phyloP scores from a whole-genome alignment of 78 protist species.

The Creolimax fragrantissima region DNA sequence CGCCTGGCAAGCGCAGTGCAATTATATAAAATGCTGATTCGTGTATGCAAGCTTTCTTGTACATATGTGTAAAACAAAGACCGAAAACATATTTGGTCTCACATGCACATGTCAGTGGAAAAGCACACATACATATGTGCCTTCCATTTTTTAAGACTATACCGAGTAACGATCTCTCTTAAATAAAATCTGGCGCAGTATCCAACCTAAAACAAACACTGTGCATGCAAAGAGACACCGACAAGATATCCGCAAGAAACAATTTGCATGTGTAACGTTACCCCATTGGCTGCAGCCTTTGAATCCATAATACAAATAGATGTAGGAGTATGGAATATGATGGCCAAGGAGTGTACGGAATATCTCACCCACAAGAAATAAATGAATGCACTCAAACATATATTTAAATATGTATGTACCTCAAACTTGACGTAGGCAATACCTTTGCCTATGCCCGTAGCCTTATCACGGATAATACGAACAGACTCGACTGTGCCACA shows the following conservation, averaged over 20 bases:
- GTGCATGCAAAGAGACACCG: too few relatives aligned
- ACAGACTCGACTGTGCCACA: constrained; percentile 3
- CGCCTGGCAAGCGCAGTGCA: neutral
- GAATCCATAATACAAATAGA: too few relatives aligned
- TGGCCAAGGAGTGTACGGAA: too few relatives aligned
- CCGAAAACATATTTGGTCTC: neutral
- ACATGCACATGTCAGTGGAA: neutral
- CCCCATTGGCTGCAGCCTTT: too few relatives aligned
- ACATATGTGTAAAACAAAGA: neutral
- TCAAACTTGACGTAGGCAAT: constrained; percentile 18
- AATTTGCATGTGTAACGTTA: too few relatives aligned
- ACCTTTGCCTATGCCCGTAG: constrained; percentile 24
- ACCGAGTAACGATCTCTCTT: neutral
- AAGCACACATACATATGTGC: neutral
- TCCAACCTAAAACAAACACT: too few relatives aligned
- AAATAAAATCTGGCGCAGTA: too few relatives aligned
- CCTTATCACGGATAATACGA: constrained; percentile 13
- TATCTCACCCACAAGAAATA: too few relatives aligned
- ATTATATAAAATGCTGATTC: neutral
- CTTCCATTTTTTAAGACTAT: neutral
- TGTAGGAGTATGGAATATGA: too few relatives aligned
- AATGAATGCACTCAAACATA: too few relatives aligned
- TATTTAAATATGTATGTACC: too few relatives aligned
- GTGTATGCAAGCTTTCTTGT: neutral
- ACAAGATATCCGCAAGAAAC: too few relatives aligned